Conservation (phyloP, 306 rosid genomes). For the Bauhinia variegata region DNA sequence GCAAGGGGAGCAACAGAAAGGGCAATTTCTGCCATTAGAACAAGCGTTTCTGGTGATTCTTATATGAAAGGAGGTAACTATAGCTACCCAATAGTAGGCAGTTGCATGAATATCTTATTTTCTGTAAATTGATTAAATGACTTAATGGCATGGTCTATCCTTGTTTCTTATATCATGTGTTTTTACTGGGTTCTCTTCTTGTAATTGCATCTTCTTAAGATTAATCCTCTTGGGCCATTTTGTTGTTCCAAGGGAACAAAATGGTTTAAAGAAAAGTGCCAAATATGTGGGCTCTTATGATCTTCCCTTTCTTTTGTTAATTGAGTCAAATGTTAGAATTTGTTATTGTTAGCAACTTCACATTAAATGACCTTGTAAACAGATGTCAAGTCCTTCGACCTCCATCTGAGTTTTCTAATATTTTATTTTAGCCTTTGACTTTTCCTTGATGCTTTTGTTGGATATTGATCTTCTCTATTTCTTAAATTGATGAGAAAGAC, state of each 20-base stretch:
- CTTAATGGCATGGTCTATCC: slow-evolving; percentile 16
- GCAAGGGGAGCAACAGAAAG: slow-evolving; percentile 77
- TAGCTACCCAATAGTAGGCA: slow-evolving; percentile 14
- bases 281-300: not conserved
- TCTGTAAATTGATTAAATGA: slow-evolving; percentile 8
- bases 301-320: slow-evolving; percentile 2
- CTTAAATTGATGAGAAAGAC: slow-evolving; percentile 25
- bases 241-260: slow-evolving; percentile 16
- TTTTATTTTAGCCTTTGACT: not conserved
- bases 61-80: slow-evolving; percentile 58
- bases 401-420: slow-evolving; percentile 14
- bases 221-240: slow-evolving; percentile 19
- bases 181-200: not conserved
- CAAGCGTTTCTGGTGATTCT: slow-evolving; percentile 47
- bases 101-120: slow-evolving; percentile 26
- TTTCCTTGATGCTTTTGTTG: slow-evolving; percentile 11
- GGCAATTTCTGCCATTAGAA: slow-evolving; percentile 66
- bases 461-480: slow-evolving; percentile 7
- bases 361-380: not conserved
- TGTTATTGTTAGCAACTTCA: not conserved
- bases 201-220: slow-evolving; percentile 6
- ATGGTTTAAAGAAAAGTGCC: slow-evolving; percentile 4
- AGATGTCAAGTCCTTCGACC: slow-evolving; percentile 11
- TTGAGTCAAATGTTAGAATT: slow-evolving; percentile 21
- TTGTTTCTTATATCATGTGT: not conserved